Conservation (phyloP, 202 grass and related monocot genomes). For the Zoysia matrella region DNA sequence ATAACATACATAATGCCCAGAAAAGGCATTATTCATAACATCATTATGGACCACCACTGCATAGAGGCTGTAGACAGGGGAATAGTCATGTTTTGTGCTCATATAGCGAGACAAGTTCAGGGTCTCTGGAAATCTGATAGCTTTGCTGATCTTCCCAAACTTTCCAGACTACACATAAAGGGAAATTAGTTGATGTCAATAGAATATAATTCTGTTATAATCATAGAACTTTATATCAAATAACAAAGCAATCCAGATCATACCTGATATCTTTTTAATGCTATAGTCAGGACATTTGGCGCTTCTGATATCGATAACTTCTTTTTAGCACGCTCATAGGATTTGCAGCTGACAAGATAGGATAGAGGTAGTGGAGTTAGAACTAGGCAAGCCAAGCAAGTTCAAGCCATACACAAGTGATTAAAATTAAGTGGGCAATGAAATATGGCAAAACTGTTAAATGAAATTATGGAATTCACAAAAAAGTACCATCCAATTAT, state of each 20-base stretch:
- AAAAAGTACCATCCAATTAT: too few species aligned
- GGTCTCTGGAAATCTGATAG: background rate
- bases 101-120: conserved; percentile 71
- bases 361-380: background rate
- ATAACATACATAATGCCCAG: too few species aligned
- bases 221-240: background rate
- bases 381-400: too few species aligned
- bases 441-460: too few species aligned
- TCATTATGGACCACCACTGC: conserved; percentile 14
- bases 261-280: conserved; percentile 98
- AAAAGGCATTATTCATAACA: too few species aligned
- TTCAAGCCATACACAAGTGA: too few species aligned
- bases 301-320: conserved; percentile 93
- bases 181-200: too few species aligned
- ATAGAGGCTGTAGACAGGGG: conserved; percentile 83
- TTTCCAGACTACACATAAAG: too few species aligned
- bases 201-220: conserved; percentile 13
- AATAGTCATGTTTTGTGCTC: conserved; percentile 68
- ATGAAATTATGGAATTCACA: too few species aligned
- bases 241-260: conserved; percentile 3
- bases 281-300: conserved; percentile 94
- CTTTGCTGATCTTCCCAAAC: too few species aligned
- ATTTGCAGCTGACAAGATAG: conserved; percentile 75
- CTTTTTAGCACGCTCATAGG: conserved; percentile 93
- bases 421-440: too few species aligned